Evolutionary conservation across 306 rosid species (phyloP).

Genomic region (Quercus glauca): DNA sequence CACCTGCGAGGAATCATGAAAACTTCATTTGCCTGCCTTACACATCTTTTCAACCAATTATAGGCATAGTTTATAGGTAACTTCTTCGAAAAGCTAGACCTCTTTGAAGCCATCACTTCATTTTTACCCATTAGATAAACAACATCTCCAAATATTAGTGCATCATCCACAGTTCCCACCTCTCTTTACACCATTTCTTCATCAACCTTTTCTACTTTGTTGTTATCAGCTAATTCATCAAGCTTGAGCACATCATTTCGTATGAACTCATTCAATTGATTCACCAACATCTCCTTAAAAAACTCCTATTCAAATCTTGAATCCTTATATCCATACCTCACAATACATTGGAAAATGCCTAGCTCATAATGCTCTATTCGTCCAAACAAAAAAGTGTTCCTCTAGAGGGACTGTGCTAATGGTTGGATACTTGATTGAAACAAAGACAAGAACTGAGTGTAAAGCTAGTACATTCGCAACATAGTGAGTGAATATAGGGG

Average conservation of each 20-base stretch:
- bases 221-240: neutral
- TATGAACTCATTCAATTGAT: constrained; percentile 47
- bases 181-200: constrained; percentile 14
- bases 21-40: constrained; percentile 46
- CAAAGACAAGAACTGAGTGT: constrained; percentile 58
- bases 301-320: constrained; percentile 47
- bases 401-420: constrained; percentile 49
- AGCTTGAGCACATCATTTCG: neutral
- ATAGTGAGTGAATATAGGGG: constrained; percentile 76
- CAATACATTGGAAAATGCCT: constrained; percentile 53
- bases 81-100: constrained; percentile 24
- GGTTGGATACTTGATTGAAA: constrained; percentile 61
- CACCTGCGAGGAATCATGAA: constrained; percentile 63
- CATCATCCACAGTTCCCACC: constrained; percentile 42
- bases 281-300: constrained; percentile 49
- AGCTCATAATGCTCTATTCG: constrained; percentile 47
- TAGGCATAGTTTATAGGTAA: constrained; percentile 57
- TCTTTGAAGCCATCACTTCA: constrained; percentile 53
- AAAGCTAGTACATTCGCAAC: constrained; percentile 52
- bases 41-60: constrained; percentile 45
- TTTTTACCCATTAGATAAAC: constrained; percentile 70
- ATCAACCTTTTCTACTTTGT: neutral
- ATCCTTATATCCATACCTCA: constrained; percentile 62
- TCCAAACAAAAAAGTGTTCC: constrained; percentile 54
- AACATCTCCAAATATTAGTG: constrained; percentile 34